Conservation (phyloP, 768 basidiomycete species). For the Mycena belliarum region DNA sequence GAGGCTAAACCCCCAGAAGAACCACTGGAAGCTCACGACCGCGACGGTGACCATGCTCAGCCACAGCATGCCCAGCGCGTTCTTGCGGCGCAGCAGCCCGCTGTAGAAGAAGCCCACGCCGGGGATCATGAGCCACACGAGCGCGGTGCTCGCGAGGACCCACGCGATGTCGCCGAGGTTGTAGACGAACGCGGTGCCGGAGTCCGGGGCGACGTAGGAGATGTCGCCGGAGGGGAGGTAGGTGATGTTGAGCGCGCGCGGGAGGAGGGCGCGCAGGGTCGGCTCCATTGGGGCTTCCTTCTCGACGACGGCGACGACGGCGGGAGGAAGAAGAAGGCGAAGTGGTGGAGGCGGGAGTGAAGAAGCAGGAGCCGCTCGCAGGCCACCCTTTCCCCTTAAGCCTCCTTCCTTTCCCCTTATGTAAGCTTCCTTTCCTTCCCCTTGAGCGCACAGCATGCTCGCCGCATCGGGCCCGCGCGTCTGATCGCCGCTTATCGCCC, state of each 20-base stretch:
- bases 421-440: too few relatives aligned
- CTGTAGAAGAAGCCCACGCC: slow-evolving; percentile 90
- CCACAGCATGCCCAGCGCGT: slow-evolving; percentile 89
- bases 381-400: too few relatives aligned
- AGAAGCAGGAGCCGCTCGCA: too few relatives aligned
- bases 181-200: slow-evolving; percentile 5
- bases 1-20: slow-evolving; percentile 96
- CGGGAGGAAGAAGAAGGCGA: too few relatives aligned
- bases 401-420: too few relatives aligned
- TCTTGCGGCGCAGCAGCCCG: slow-evolving; percentile 88
- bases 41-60: slow-evolving; percentile 76
- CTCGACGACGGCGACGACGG: too few relatives aligned
- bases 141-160: slow-evolving; percentile 68
- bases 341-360: too few relatives aligned
- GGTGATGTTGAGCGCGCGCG: slow-evolving; percentile 18
- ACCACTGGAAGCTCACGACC: slow-evolving; percentile 91
- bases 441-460: too few relatives aligned
- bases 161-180: slow-evolving; percentile 64
- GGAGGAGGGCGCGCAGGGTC: background rate
- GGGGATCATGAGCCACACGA: slow-evolving; percentile 86
- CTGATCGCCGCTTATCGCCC: too few relatives aligned
- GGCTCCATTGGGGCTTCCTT: background rate
- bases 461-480: too few relatives aligned
- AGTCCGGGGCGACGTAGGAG: slow-evolving; percentile 12
- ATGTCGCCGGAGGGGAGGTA: slow-evolving; percentile 16